These are phyloP conservation scores for Dendrocalamus latiflorus DNA, from an alignment of 202 grass and related monocot species.

Conservation along the genomic window DNA sequence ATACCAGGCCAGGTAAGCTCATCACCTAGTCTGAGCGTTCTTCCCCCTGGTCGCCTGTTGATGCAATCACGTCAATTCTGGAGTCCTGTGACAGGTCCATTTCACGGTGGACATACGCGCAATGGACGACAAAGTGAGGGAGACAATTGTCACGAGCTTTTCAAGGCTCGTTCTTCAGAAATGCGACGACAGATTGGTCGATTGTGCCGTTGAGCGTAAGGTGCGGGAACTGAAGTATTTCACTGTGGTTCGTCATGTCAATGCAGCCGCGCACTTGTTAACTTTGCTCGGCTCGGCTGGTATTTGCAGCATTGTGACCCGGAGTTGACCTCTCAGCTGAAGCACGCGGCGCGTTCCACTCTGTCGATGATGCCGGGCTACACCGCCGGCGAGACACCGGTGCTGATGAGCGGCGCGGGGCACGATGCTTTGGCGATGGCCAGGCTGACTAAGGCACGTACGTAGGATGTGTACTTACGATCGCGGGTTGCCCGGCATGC, in stretches of 20 bases:
- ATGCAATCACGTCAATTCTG: background rate
- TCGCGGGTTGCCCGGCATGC: too few relatives aligned
- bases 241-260: background rate
- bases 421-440: constrained; percentile 97
- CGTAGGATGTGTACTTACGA: too few relatives aligned
- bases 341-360: constrained; percentile 42
- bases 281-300: background rate
- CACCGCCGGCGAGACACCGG: constrained; percentile 33
- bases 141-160: constrained; percentile 67
- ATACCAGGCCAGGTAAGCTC: constrained; percentile 82
- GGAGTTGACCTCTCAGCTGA: constrained; percentile 57
- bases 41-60: background rate
- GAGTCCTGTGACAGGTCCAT: constrained; percentile 48
- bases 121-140: constrained; percentile 65
- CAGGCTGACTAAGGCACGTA: constrained; percentile 63
- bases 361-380: constrained; percentile 22
- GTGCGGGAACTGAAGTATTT: constrained; percentile 7
- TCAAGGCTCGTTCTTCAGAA: constrained; percentile 57
- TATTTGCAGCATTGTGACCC: constrained; percentile 58
- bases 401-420: constrained; percentile 95
- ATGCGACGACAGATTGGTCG: constrained; percentile 66
- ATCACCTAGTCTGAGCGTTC: background rate
- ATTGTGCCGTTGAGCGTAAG: constrained; percentile 74
- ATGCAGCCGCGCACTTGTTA: background rate
- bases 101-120: constrained; percentile 91